These are phyloP conservation scores for Sphagnum tenellum DNA, from an alignment of 225 moss, liverwort and hornwort genomes.

Conservation along the genomic window DNA sequence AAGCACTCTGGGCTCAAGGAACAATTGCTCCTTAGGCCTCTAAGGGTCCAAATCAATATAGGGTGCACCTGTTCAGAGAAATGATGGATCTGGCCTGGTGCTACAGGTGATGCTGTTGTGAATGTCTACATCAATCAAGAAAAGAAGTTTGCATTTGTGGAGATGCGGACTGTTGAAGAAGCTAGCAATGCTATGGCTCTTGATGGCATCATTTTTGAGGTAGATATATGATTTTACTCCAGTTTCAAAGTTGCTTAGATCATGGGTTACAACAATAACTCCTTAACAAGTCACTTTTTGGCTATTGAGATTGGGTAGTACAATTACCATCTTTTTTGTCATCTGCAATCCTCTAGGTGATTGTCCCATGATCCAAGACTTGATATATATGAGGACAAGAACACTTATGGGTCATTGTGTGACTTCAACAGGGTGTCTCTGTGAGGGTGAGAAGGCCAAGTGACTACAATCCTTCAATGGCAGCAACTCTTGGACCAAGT, in stretches of 20 bases:
- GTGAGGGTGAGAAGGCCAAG: slow-evolving; percentile 54
- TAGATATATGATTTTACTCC: slow-evolving; percentile 4
- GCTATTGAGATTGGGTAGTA: too few species aligned
- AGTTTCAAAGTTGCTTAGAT: too few species aligned
- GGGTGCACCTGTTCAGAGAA: not conserved
- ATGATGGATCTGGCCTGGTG: not conserved
- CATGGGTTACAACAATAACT: too few species aligned
- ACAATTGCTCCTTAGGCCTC: too few species aligned
- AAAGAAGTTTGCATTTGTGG: slow-evolving; percentile 57
- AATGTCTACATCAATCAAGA: slow-evolving; percentile 62
- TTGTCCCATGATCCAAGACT: too few species aligned
- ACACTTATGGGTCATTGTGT: slow-evolving; percentile 1
- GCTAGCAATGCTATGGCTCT: slow-evolving; percentile 61
- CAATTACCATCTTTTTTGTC: too few species aligned
- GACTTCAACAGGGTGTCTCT: slow-evolving; percentile 45
- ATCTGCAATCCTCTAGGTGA: too few species aligned
- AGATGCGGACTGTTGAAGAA: slow-evolving; percentile 60
- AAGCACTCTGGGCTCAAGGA: too few species aligned
- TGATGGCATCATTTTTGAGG: slow-evolving; percentile 57
- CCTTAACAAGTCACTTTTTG: too few species aligned
- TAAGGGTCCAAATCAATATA: too few species aligned
- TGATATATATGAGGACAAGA: too few species aligned
- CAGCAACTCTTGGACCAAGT: slow-evolving; percentile 53
- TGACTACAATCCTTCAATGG: slow-evolving; percentile 60
- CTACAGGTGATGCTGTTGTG: slow-evolving; percentile 43